Evolutionary conservation across 306 rosid genomes (phyloP), one percentile per base, ranked within the genome.

Genomic region (Potentilla sterilis): DNA sequence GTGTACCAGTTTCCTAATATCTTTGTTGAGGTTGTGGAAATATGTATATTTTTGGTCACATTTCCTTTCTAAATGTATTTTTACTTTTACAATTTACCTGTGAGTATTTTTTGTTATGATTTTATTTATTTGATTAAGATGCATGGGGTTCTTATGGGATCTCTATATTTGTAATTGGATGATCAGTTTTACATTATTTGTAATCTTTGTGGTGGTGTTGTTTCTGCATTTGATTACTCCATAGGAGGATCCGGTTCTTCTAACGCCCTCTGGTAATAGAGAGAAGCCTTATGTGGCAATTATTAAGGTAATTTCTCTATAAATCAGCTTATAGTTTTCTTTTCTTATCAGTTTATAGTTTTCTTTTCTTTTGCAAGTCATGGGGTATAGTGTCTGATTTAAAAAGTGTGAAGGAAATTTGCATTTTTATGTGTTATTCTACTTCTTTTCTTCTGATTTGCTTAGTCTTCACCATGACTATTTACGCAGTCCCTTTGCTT

Each of bases 191-290:
- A n/a, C 13, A 43, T 40, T 9, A 48, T 52, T 21, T 47, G 66
- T 22, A 78, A 61, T 67, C 41, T 48, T 79, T 34, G 38, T 28
- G 44, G 47, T 59, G 77, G 55, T 61, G 16, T 58, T 58, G 19
- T 52, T 59, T 11, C 19, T 24, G 16, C 54, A 18, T 42, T 41
- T 42, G 9, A 57, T 41, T 42, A 55, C 65, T 76, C 72, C 70
- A 67, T 83, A 96, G 98, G 99, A 90, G 90, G 99, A 92, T 75
- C 96, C 99, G 42, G 99, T 96, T 70, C 97, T 96, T 82, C 88
- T 96, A 9, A 82, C 64, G 24, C 98, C 97, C 0, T 93, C 93
- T 85, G 87, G 85, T 67, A 83, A 57, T 54, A 58, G 58, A 15
- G 93, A 92, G 66, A 92, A 96, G 77, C 99, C 99, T 7, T 96